These are phyloP conservation scores for Beauveria scarabaeidicola DNA, from an alignment of 2,329 filamentous ascomycete genomes.

Conservation along the genomic window DNA sequence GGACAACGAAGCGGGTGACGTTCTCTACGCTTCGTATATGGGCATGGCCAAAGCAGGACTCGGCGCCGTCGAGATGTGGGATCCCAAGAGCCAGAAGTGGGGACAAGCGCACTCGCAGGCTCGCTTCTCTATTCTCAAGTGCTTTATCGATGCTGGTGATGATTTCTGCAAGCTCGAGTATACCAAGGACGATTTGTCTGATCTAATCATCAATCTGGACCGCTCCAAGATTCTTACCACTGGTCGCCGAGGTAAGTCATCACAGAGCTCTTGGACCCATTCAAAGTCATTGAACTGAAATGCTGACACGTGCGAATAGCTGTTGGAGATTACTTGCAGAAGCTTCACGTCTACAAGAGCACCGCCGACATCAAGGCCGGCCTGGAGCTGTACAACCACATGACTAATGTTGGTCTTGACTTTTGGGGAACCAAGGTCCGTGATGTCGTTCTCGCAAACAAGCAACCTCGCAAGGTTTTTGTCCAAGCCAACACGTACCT, in stretches of 20 bases:
- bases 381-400: conserved; percentile 70
- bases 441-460: conserved; percentile 64
- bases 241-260: conserved; percentile 56
- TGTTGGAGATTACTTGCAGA: conserved; percentile 80
- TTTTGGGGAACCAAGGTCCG: conserved; percentile 80
- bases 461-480: conserved; percentile 82
- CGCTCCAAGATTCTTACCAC: conserved; percentile 77
- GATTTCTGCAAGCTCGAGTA: conserved; percentile 80
- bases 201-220: conserved; percentile 75
- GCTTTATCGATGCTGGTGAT: conserved; percentile 76
- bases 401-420: conserved; percentile 71
- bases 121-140: conserved; percentile 77
- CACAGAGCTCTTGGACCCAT: neutral
- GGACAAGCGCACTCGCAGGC: conserved; percentile 89
- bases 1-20: conserved; percentile 68
- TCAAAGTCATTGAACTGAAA: neutral
- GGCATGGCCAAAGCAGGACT: conserved; percentile 93
- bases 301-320: conserved; percentile 36
- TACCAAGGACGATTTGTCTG: conserved; percentile 63
- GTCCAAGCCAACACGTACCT: conserved; percentile 86
- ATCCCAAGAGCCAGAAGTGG: conserved; percentile 85
- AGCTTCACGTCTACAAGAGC: conserved; percentile 85
- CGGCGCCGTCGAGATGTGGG: conserved; percentile 85
- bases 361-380: conserved; percentile 76
- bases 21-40: conserved; percentile 82